A percentile compares a stretch with the other conserved stretches of the same genome.
phyloP scores from a whole-genome alignment of 495 filamentous ascomycete species.

The Margaritispora aquatica region DNA sequence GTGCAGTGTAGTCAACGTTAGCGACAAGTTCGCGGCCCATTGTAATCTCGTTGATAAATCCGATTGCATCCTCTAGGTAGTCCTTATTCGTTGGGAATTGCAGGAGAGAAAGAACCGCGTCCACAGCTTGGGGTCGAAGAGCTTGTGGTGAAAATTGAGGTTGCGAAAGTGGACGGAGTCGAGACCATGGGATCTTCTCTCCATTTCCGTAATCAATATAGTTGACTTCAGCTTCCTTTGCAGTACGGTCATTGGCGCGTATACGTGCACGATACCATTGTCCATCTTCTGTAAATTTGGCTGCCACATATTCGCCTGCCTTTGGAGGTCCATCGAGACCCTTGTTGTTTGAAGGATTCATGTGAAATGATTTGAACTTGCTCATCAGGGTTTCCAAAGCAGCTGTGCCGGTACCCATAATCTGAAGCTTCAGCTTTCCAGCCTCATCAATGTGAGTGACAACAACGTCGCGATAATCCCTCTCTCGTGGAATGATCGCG shows the following conservation, averaged over 20 bases:
- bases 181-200: slow-evolving; percentile 77
- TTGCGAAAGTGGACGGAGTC: slow-evolving; percentile 70
- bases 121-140: slow-evolving; percentile 79
- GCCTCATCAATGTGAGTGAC: slow-evolving; percentile 80
- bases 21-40: slow-evolving; percentile 70
- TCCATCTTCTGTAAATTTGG: slow-evolving; percentile 78
- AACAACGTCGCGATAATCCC: slow-evolving; percentile 88
- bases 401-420: slow-evolving; percentile 74
- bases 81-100: slow-evolving; percentile 75
- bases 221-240: slow-evolving; percentile 79
- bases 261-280: slow-evolving; percentile 94
- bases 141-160: slow-evolving; percentile 71
- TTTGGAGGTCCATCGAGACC: slow-evolving; percentile 74
- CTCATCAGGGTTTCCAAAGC: slow-evolving; percentile 81
- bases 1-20: slow-evolving; percentile 72
- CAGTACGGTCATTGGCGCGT: slow-evolving; percentile 84
- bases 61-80: slow-evolving; percentile 73
- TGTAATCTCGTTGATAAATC: slow-evolving; percentile 61
- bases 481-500: slow-evolving; percentile 48
- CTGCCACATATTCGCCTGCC: slow-evolving; percentile 83
- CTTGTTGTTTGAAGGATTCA: slow-evolving; percentile 64
- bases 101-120: slow-evolving; percentile 80
- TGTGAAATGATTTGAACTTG: slow-evolving; percentile 81
- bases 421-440: slow-evolving; percentile 79
- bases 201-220: slow-evolving; percentile 98